Conservation (phyloP, 73 alveolate genomes). For the Symbiodinium natans region DNA sequence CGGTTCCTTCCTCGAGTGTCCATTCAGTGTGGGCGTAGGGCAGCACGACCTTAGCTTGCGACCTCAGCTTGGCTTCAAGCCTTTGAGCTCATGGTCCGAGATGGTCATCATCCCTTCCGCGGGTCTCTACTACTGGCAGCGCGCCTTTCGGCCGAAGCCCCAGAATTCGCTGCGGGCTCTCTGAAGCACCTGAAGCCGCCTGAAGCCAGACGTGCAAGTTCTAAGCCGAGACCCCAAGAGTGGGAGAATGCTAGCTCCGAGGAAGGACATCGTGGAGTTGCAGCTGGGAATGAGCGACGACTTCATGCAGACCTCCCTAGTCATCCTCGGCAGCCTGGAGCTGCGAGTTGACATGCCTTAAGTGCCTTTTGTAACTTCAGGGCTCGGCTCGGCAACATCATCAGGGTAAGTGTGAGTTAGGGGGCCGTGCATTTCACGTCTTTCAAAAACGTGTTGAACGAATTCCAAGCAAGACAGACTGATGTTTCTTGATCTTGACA, state of each 20-base stretch:
- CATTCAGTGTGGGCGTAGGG: background rate
- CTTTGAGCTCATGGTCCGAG: background rate
- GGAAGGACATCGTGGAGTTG: slow-evolving; percentile 89
- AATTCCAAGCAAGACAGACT: too few species aligned
- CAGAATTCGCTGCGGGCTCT: background rate
- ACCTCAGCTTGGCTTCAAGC: too few species aligned
- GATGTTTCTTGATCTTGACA: background rate
- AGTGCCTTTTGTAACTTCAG: too few species aligned
- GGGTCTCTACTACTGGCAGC: slow-evolving; percentile 91
- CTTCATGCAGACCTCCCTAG: slow-evolving; percentile 86
- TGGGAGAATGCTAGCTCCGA: too few species aligned
- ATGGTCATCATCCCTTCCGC: slow-evolving; percentile 91
- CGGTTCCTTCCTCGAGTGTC: background rate
- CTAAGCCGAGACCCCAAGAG: too few species aligned
- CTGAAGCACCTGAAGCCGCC: too few species aligned
- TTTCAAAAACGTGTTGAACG: too few species aligned
- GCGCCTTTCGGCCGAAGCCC: slow-evolving; percentile 53
- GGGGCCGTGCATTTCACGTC: too few species aligned
- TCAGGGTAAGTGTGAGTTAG: too few species aligned
- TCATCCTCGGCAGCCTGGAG: slow-evolving; percentile 89
- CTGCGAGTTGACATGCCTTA: background rate
- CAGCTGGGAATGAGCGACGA: slow-evolving; percentile 85
- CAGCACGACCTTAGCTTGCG: too few species aligned
- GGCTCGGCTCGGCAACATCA: too few species aligned
- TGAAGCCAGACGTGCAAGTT: too few species aligned